Evolutionary conservation across 441 rosid species (phyloP).

Genomic region (Eugenia klotzschiana): DNA sequence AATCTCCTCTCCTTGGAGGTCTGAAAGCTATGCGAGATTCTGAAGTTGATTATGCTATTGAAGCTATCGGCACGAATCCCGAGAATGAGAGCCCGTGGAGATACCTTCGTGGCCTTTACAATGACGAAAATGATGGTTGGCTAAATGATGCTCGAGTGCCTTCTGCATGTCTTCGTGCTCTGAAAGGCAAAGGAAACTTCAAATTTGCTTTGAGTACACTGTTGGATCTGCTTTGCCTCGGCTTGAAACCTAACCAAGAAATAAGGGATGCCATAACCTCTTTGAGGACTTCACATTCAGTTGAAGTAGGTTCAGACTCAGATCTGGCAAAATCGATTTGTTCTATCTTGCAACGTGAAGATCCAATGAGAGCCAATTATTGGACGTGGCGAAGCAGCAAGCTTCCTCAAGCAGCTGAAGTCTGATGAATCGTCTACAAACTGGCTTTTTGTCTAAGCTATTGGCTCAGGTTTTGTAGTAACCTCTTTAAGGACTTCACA

Average conservation of each 20-base stretch:
- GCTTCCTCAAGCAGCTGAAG: constrained; percentile 13
- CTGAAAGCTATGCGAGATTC: constrained; percentile 52
- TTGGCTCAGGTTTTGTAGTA: neutral
- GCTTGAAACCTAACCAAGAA: constrained; percentile 50
- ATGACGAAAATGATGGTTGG: constrained; percentile 34
- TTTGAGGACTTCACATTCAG: constrained; percentile 25
- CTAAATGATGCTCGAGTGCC: constrained; percentile 44
- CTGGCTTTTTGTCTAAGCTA: neutral
- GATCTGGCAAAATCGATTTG: constrained; percentile 47
- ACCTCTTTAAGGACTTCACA: too few species aligned
- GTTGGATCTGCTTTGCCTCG: constrained; percentile 66
- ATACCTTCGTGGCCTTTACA: constrained; percentile 78
- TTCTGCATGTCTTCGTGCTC: constrained; percentile 45
- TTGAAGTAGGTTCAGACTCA: constrained; percentile 8
- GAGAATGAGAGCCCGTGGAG: constrained; percentile 90
- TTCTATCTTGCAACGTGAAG: constrained; percentile 41
- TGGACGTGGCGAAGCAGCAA: constrained; percentile 77
- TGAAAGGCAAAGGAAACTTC: constrained; percentile 28
- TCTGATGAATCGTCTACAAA: neutral
- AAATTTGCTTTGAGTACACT: constrained; percentile 61
- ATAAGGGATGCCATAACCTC: constrained; percentile 40
- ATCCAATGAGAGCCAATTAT: constrained; percentile 59
- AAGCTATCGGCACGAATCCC: constrained; percentile 47
- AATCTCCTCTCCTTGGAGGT: constrained; percentile 65
- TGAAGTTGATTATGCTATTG: constrained; percentile 61